A percentile compares a stretch with the other conserved stretches of the same genome.
Conservation (phyloP, 116 monocot species). For the Zostera marina region DNA sequence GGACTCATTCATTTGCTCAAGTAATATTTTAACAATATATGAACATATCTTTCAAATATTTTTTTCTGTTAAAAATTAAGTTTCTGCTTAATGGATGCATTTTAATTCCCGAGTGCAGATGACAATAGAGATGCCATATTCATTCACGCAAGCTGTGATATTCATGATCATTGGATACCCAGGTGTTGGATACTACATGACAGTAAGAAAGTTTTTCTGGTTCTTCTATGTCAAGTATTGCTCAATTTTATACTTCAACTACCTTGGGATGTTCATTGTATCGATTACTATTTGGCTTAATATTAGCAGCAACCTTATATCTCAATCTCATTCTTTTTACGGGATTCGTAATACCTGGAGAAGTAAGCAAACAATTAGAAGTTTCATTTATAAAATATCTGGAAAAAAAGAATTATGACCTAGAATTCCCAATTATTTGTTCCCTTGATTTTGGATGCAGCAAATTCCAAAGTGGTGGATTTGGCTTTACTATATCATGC, state of each 20-base stretch:
- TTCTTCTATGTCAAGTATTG: conserved; percentile 37
- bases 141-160: conserved; percentile 13
- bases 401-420: neutral
- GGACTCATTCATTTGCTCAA: conserved; percentile 72
- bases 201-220: conserved; percentile 35
- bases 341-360: conserved; percentile 33
- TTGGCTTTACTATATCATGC: conserved; percentile 31
- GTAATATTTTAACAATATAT: conserved; percentile 16
- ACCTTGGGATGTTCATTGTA: conserved; percentile 40
- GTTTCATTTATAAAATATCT: neutral
- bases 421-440: neutral
- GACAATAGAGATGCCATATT: conserved; percentile 33
- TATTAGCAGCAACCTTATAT: conserved; percentile 25
- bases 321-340: conserved; percentile 24
- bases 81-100: neutral
- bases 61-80: neutral
- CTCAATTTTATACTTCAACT: conserved; percentile 32
- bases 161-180: conserved; percentile 37
- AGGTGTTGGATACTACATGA: conserved; percentile 38
- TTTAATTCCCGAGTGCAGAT: conserved; percentile 16
- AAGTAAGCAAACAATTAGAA: conserved; percentile 20
- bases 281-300: conserved; percentile 28
- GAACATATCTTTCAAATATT: neutral
- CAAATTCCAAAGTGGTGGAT: conserved; percentile 59
- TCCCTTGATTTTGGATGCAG: conserved; percentile 13